Evolutionary conservation across 192 early-diverging fungal species (phyloP), one percentile per base, ranked within the genome.

Genomic region (Entomortierella beljakovae): DNA sequence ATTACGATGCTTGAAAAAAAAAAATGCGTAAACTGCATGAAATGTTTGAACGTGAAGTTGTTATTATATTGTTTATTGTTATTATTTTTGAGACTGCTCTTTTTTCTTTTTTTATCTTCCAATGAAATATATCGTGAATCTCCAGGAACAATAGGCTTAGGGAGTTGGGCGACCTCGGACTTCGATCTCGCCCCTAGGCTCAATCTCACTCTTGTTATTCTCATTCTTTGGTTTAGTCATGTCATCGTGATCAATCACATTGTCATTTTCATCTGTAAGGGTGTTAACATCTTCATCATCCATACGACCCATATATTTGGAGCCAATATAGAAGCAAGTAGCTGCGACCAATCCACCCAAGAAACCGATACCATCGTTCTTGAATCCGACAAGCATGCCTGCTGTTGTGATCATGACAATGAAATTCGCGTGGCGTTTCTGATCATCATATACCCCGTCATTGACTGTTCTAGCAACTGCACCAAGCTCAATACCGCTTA

Each of bases 291-390:
- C 26, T 3, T 57, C 57, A 25, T 68, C 61, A 52, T 69, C 74
- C 61, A 59, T 69, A 16, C 46, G 20, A 23, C 61, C 60, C 33
- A 48, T 51, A 35, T 57, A 58, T 29, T 50, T 61, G 2, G 59
- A 64, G 16, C 54, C 75, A 26, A 64, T 25, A 37, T 70, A 79
- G 40, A 70, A 69, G 62, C 68, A 79, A 13, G 54, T 18, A 1
- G 75, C 67, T 5, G 49, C 75, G 6, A 60, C 50, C 72, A 90
- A 64, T 16, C 94, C 94, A 9, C 87, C 79, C 56, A 93, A 53
- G 80, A 94, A 94, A 8, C 94, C 94, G 43, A 94, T 86, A 31
- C 93, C 95, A 68, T 94, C 95, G 62, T 96, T 93, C 61, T 84
- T 83, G 80, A 92, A 96, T 6, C 89, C 90, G 8, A 94, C 88